Conservation (phyloP, 371 early-diverging fungal species). For the Dichotomocladium elegans region DNA sequence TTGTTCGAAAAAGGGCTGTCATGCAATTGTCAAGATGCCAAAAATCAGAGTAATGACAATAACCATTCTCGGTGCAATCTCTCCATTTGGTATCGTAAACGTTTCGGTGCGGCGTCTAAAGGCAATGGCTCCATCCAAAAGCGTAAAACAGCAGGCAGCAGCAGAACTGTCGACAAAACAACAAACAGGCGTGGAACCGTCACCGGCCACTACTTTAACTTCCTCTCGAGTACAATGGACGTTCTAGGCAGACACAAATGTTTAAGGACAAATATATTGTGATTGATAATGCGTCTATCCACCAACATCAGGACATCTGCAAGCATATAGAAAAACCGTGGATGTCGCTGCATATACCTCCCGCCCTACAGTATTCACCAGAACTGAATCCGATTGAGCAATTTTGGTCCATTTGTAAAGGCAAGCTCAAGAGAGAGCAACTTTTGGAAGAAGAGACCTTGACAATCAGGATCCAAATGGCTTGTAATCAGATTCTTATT, state of each 20-base stretch:
- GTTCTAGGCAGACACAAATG: too few relatives aligned
- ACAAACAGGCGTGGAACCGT: too few relatives aligned
- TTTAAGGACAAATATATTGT: too few relatives aligned
- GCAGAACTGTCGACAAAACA: slow-evolving; percentile 4
- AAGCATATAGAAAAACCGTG: slow-evolving; percentile 2
- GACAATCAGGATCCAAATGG: too few relatives aligned
- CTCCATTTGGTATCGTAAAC: slow-evolving; percentile 1
- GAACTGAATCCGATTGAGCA: slow-evolving; percentile 5
- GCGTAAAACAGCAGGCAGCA: slow-evolving; percentile 1
- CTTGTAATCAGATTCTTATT: too few relatives aligned
- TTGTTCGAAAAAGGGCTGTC: slow-evolving; percentile 7
- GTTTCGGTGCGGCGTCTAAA: slow-evolving; percentile 1
- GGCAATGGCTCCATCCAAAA: neutral
- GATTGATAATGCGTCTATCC: too few relatives aligned
- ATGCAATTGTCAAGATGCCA: neutral
- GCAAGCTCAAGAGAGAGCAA: neutral
- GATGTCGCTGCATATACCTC: slow-evolving; percentile 2
- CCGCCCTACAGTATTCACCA: slow-evolving; percentile 1
- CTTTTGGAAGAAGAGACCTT: too few relatives aligned
- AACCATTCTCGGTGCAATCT: slow-evolving; percentile 9
- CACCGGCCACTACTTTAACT: too few relatives aligned
- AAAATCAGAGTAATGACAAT: slow-evolving; percentile 2
- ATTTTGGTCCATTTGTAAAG: neutral
- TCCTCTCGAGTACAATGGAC: too few relatives aligned
- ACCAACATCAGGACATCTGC: slow-evolving; percentile 8